Evolutionary conservation across 345 rosid species (phyloP), one percentile per base, ranked within the genome.

Genomic region (Durio zibethinus): DNA sequence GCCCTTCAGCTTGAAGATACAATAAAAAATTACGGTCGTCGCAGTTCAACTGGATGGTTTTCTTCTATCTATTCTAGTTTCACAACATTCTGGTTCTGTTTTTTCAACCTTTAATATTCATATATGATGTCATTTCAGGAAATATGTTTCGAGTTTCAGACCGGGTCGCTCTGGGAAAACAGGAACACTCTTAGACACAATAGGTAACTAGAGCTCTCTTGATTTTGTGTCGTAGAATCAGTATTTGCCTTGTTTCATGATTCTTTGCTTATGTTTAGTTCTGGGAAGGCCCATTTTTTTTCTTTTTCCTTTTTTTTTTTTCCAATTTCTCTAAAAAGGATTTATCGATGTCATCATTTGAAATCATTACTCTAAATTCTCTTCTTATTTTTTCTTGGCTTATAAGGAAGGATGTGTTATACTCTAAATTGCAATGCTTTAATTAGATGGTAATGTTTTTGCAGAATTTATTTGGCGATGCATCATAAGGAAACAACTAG

Each of bases 401-500:
- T 43, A 23, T 43, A 14, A 67, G 54, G 11, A 21, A 2, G 56
- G 56, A 70, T 48, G 40, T 48, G 5, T 16, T 16, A 4, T 47
- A 14, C 33, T 66, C 38, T 75, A 9, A 68, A 61, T 45, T 47
- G 53, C 67, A 31, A 40, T 23, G 61, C 47, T 64, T 76, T 9
- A 54, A 56, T 16, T 52, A 21, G 10, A 61, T 68, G 77, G 53
- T 69, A 76, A 70, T 71, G 79, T 14, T 47, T 77, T 67, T 85
- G 81, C 96, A 97, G 98, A 91, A 83, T 91, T 91, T 89, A 45
- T 92, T 75, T 97, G 98, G 98, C 89, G 91, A 72, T 97, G 98
- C 88, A 79, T 91, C 60, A 40, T 92, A 73, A 83, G 83, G 75
- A 91, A 91, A 78, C 92, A 91, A 82, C 78, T 89, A 74, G 78